Conservation (phyloP, 202 grass and related monocot species). For the Carex arenaria region DNA sequence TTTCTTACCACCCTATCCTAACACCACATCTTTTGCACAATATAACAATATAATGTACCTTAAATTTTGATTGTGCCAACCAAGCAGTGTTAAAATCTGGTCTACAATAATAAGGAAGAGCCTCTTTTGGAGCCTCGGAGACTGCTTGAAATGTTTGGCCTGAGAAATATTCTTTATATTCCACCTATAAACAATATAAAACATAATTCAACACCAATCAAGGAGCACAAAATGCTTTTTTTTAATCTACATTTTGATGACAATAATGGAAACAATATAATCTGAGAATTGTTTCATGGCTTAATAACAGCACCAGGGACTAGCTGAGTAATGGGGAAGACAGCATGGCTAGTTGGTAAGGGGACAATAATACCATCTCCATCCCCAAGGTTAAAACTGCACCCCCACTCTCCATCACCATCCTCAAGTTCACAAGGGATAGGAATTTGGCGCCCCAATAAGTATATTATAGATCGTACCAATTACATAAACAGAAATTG, state of each 20-base stretch:
- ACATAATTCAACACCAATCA: neutral
- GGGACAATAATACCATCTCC: neutral
- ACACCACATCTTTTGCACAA: neutral
- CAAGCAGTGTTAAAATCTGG: slow-evolving; percentile 74
- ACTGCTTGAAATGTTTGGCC: slow-evolving; percentile 79
- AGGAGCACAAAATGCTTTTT: neutral
- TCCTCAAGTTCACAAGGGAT: neutral
- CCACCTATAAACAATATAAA: slow-evolving; percentile 48
- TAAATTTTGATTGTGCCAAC: slow-evolving; percentile 63
- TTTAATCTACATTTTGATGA: neutral
- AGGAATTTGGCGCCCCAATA: neutral
- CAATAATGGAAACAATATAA: neutral
- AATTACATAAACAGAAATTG: neutral
- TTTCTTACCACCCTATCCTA: neutral
- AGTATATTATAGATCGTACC: neutral
- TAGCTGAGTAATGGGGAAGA: neutral
- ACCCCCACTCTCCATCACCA: neutral
- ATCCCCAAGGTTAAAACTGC: neutral
- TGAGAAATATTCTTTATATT: slow-evolving; percentile 95
- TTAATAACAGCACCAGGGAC: neutral
- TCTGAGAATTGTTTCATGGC: neutral
- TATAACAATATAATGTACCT: slow-evolving; percentile 44
- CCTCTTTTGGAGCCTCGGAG: slow-evolving; percentile 84
- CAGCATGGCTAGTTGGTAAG: neutral
- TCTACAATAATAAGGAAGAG: slow-evolving; percentile 72